Evolutionary conservation across 352 stramenopile genomes (phyloP).

Genomic region (Phytophthora pini): DNA sequence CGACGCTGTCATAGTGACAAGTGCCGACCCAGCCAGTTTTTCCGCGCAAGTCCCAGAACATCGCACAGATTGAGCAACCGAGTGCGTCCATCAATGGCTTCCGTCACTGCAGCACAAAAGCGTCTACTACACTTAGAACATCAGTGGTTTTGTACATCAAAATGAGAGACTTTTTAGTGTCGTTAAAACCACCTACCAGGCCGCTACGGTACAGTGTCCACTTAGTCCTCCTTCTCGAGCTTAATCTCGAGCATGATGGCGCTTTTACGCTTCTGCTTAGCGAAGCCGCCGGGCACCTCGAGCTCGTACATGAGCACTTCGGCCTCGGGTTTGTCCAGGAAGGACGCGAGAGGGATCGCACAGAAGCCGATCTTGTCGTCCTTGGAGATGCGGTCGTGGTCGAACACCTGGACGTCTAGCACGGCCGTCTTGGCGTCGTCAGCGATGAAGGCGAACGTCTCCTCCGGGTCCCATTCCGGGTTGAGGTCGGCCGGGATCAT

Average conservation of each 20-base stretch:
- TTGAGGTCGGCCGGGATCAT: conserved; percentile 64
- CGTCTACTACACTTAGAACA: neutral
- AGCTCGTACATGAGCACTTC: conserved; percentile 78
- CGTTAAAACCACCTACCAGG: conserved; percentile 17
- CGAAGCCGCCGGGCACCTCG: conserved; percentile 52
- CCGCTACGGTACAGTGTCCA: neutral
- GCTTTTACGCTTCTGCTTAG: conserved; percentile 75
- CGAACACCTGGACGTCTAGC: conserved; percentile 72
- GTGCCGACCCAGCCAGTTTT: conserved; percentile 23
- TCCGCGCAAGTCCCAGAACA: conserved; percentile 35
- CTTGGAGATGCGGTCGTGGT: conserved; percentile 78
- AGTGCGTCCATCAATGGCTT: conserved; percentile 7
- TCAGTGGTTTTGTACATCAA: conserved; percentile 8
- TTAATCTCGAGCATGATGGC: conserved; percentile 80
- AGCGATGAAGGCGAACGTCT: conserved; percentile 72
- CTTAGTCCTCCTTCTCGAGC: conserved; percentile 63
- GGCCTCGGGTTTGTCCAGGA: conserved; percentile 45
- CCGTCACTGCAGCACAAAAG: neutral
- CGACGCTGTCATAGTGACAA: conserved; percentile 33
- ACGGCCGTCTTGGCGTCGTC: conserved; percentile 60
- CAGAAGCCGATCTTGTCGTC: conserved; percentile 82
- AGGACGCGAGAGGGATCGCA: conserved; percentile 55
- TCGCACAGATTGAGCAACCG: neutral
- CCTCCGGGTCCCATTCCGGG: conserved; percentile 68
- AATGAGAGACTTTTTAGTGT: conserved; percentile 19